Base-by-base conservation (phyloP, 441 rosid genomes). In the Corymbia calophylla region DNA sequence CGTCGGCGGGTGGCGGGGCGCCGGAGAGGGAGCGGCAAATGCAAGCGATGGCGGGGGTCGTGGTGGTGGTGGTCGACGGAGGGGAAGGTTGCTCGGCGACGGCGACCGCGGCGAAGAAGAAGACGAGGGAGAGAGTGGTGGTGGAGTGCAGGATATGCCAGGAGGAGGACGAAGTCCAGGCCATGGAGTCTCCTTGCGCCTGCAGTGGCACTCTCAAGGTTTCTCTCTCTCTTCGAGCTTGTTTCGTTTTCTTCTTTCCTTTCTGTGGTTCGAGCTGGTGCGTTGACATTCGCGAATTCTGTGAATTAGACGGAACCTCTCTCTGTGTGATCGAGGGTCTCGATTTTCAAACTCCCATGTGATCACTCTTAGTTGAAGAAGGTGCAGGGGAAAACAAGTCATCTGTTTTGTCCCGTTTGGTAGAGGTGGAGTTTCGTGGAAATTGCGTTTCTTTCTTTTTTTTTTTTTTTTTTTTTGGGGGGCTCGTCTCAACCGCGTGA, bases 191-290 rank as follows among this genome's bases (percentile, higher is more conserved):
- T 92, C 97, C 97, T 80, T 95, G 96, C 89, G 94, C 95, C 88
- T 95, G 97, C 35, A 93, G 91, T 90, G 97, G 97, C 91, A 94
- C 95, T 87, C 95, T 95, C 88, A 95, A 95, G 97, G 96, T 95
- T 60, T 35, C 39, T 88, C 89, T 82, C 87, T 58, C 48, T 60
- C 39, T 47, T 32, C 35, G 25, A 21, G 17, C 88, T n/a, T 19
- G 62, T 85, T 88, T 48, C 15, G 44, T 39, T 60, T 77, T 87
- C 32, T 73, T 54, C 48, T 44, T 55, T 88, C 10, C 49, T 73
- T 58, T 35, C 87, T 21, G 53, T 19, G n/a, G 51, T 73, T 81
- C 47, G 47, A 25, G 3, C n/a, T 60, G 31, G 56, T 48, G 3
- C 17, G 49, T 73, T 73, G 84, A 39, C 84, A 39, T 73, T 73